These are phyloP conservation scores for Phytophthora pini DNA, from an alignment of 352 stramenopile genomes.

Conservation along the genomic window DNA sequence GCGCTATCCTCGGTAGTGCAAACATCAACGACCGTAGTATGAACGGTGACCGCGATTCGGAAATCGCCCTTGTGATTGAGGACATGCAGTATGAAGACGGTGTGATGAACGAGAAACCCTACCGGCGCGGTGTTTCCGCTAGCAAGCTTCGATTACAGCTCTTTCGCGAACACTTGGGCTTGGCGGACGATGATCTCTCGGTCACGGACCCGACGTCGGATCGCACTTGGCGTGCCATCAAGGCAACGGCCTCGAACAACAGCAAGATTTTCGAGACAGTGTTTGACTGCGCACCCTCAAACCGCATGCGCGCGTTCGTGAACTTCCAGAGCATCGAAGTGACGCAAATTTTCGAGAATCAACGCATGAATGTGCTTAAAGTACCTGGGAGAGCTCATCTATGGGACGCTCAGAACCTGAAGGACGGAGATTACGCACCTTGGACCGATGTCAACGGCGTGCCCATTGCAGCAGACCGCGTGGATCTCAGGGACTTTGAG, in stretches of 20 bases:
- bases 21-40: constrained; percentile 98
- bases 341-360: constrained; percentile 89
- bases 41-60: constrained; percentile 90
- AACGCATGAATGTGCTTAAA: constrained; percentile 86
- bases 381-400: constrained; percentile 62
- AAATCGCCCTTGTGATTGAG: constrained; percentile 87
- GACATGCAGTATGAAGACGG: constrained; percentile 84
- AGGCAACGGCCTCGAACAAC: constrained; percentile 62
- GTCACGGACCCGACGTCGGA: constrained; percentile 66
- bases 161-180: constrained; percentile 83
- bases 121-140: constrained; percentile 65
- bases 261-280: constrained; percentile 84
- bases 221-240: constrained; percentile 72
- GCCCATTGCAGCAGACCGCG: constrained; percentile 75
- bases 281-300: constrained; percentile 86
- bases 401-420: constrained; percentile 81
- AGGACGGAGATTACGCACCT: constrained; percentile 81
- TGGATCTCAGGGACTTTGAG: constrained; percentile 82
- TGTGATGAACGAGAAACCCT: constrained; percentile 76
- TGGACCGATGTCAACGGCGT: constrained; percentile 90
- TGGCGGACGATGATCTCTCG: constrained; percentile 63
- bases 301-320: constrained; percentile 78
- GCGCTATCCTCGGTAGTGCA: constrained; percentile 91
- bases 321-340: constrained; percentile 83
- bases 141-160: constrained; percentile 78